Percentiles rank a stretch among this genome's conserved stretches.
phyloP scores from a whole-genome alignment of 371 early-diverging fungal species.

The Sporodiniella umbellata region DNA sequence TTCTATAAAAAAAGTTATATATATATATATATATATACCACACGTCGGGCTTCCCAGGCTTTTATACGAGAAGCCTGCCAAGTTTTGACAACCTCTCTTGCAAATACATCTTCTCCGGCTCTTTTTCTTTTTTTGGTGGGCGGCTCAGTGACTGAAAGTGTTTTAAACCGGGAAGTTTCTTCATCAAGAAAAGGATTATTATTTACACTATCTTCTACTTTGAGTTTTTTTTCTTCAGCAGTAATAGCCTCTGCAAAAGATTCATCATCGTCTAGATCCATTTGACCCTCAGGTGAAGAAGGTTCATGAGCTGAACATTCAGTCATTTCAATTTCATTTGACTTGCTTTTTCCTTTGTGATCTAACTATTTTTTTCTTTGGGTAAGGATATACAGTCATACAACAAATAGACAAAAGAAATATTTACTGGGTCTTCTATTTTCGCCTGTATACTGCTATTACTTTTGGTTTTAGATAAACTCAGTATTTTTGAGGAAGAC shows the following conservation, averaged over 20 bases:
- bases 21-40: constrained; percentile 23
- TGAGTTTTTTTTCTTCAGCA: neutral
- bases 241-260: constrained; percentile 5
- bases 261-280: constrained; percentile 7
- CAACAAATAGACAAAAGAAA: too few species aligned
- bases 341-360: constrained; percentile 6
- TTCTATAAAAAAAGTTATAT: neutral
- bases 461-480: constrained; percentile 1
- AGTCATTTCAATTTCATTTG: neutral
- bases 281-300: neutral
- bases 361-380: constrained; percentile 4
- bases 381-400: too few species aligned
- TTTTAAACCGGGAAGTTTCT: constrained; percentile 9
- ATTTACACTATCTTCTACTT: neutral
- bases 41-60: constrained; percentile 53
- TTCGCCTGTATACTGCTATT: neutral
- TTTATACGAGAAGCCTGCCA: constrained; percentile 63
- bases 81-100: constrained; percentile 43
- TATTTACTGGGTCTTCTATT: neutral
- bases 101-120: constrained; percentile 53
- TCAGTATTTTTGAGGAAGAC: neutral
- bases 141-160: constrained; percentile 6
- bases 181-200: neutral
- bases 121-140: constrained; percentile 12
- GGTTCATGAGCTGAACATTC: neutral